Evolutionary conservation across 257 asterid genomes (phyloP), one percentile per base, ranked within the genome.

Genomic region (Anisodus acutangulus): DNA sequence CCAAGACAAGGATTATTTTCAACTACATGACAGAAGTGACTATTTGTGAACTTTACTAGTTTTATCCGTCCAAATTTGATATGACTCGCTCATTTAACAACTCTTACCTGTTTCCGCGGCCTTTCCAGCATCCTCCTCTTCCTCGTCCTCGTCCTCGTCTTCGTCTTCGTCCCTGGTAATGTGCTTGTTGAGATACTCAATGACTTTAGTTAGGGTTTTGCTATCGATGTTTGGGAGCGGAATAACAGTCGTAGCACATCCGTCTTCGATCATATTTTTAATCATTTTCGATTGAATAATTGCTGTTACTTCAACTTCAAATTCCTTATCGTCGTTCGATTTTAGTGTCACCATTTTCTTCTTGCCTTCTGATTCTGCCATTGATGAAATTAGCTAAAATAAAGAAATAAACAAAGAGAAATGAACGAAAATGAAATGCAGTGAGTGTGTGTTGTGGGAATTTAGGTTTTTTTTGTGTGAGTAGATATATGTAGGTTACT

Each of bases 221-320:
- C 83, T 35, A 31, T 68, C 41, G n/a, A 86, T 81, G 6, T 81
- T 51, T 5, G 85, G 85, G 7, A 86, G 66, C 5, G 87, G 86
- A 68, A 70, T 80, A 19, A n/a, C 72, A 79, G 64, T 4, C 6
- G 31, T 6, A 26, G 59, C 72, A 54, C 74, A 15, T 51, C 68
- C 71, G 55, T 79, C 89, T 17, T 83, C 86, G 3, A 81, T 82
- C 85, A 86, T 79, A 74, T 81, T 62, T 11, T 84, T 82, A 16
- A 66, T 70, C 59, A 59, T 69, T 57, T 41, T 81, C 0, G 86
- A 82, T 78, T 53, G 82, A 26, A 66, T 16, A 31, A 78, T 45
- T 4, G 68, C 84, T 3, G 82, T 43, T 79, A 83, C 78, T 49
- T 74, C 78, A 19, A 86, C 54, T 39, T 58, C 19, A 39, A 85